Conservation (phyloP, 1,139 yeast genomes). For the Maudiozyma humilis region DNA sequence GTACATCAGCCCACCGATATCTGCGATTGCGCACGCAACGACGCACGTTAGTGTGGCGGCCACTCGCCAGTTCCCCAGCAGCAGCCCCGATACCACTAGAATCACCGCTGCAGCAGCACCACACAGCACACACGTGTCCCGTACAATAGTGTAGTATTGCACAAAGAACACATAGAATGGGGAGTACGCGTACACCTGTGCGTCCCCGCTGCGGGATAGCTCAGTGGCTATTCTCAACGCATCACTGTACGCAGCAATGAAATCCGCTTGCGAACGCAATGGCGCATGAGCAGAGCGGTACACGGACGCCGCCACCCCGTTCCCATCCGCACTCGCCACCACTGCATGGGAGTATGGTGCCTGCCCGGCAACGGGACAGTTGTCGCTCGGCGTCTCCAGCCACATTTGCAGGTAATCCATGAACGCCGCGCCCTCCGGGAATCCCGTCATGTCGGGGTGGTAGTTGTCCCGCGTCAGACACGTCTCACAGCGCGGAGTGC, state of each 20-base stretch:
- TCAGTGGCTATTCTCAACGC: conserved; percentile 63
- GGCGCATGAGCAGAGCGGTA: conserved; percentile 81
- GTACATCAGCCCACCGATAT: conserved; percentile 76
- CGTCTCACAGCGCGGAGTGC: conserved; percentile 51
- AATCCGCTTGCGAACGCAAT: conserved; percentile 73
- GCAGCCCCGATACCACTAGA: conserved; percentile 43
- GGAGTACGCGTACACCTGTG: conserved; percentile 72
- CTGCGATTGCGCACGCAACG: conserved; percentile 55
- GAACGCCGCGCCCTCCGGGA: conserved; percentile 72
- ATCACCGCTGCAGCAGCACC: conserved; percentile 49
- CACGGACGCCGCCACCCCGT: conserved; percentile 45
- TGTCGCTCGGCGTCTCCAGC: conserved; percentile 79
- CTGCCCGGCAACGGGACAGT: conserved; percentile 92
- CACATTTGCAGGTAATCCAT: conserved; percentile 67
- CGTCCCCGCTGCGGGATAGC: conserved; percentile 26
- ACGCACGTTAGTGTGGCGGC: conserved; percentile 51
- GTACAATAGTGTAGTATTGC: conserved; percentile 63
- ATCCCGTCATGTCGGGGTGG: conserved; percentile 69
- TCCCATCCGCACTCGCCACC: conserved; percentile 28
- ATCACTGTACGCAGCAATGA: conserved; percentile 68
- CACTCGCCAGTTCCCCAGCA: conserved; percentile 61
- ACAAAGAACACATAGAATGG: conserved; percentile 90
- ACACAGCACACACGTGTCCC: conserved; percentile 49
- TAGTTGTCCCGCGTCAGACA: conserved; percentile 60
- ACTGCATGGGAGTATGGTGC: conserved; percentile 77